A percentile compares a stretch with the other conserved stretches of the same genome.
These are phyloP conservation scores for Vitis cinerea DNA, from an alignment of 164 flowering plant species.

Conservation along the genomic window DNA sequence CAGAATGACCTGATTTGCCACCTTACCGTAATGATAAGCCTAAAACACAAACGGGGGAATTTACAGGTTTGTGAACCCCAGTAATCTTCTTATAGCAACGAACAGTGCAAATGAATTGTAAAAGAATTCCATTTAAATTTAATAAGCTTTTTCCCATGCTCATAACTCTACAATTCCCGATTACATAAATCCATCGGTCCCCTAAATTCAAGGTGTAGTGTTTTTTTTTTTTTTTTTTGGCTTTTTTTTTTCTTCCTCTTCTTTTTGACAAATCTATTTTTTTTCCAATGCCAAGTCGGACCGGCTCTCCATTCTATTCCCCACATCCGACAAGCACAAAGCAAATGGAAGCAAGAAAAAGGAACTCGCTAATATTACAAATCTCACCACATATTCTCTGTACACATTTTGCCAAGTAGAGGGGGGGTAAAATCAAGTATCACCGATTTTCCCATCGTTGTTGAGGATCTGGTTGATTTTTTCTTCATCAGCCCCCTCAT, in stretches of 20 bases:
- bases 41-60: too few species aligned
- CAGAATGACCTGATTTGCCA: too few species aligned
- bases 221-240: slow-evolving; percentile 2
- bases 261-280: slow-evolving; percentile 10
- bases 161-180: slow-evolving; percentile 45
- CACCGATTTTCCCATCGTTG: slow-evolving; percentile 7
- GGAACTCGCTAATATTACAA: slow-evolving; percentile 42
- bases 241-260: background rate
- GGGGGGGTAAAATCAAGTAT: background rate
- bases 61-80: too few species aligned
- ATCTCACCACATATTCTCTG: slow-evolving; percentile 35
- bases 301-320: slow-evolving; percentile 8
- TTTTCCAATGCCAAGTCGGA: slow-evolving; percentile 18
- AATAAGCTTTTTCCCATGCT: slow-evolving; percentile 32
- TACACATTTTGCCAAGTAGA: slow-evolving; percentile 22
- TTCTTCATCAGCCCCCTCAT: slow-evolving; percentile 13
- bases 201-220: slow-evolving; percentile 28
- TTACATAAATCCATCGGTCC: slow-evolving; percentile 27
- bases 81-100: background rate
- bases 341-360: slow-evolving; percentile 16
- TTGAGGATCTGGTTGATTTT: slow-evolving; percentile 6
- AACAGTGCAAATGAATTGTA: slow-evolving; percentile 8
- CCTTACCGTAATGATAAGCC: too few species aligned
- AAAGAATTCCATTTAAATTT: slow-evolving; percentile 29
- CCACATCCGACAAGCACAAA: slow-evolving; percentile 23